phyloP scores from a whole-genome alignment of 2,329 filamentous ascomycete species.

The Phyllosticta paracitricarpa region DNA sequence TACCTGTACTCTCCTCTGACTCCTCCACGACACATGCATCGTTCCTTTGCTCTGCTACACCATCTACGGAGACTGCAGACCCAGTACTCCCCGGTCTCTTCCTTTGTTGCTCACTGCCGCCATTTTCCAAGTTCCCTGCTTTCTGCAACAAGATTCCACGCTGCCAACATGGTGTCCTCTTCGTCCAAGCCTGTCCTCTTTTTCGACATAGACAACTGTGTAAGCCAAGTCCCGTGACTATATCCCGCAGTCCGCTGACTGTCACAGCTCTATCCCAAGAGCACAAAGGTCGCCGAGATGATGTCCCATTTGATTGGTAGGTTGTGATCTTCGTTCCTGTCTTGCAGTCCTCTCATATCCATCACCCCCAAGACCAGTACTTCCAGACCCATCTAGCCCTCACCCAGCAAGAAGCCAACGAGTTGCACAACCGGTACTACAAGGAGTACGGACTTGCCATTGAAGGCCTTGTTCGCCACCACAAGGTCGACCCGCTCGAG shows the following conservation, averaged over 20 bases:
- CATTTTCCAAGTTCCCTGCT: not conserved
- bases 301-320: slow-evolving; percentile 72
- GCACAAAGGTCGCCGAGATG: slow-evolving; percentile 72
- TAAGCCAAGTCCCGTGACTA: slow-evolving; percentile 28
- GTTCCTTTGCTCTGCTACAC: not conserved
- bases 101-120: not conserved
- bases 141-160: not conserved
- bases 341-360: slow-evolving; percentile 40
- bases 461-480: slow-evolving; percentile 84
- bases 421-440: slow-evolving; percentile 87
- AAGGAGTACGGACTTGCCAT: slow-evolving; percentile 94
- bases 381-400: slow-evolving; percentile 63
- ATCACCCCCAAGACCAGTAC: slow-evolving; percentile 48
- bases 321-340: slow-evolving; percentile 3
- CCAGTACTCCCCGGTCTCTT: not conserved
- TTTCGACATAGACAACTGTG: slow-evolving; percentile 98
- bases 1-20: not conserved
- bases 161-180: slow-evolving; percentile 19
- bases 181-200: slow-evolving; percentile 48
- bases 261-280: slow-evolving; percentile 67
- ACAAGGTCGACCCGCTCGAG: slow-evolving; percentile 88
- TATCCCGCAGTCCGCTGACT: not conserved
- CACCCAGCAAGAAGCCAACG: slow-evolving; percentile 65
- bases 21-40: not conserved
- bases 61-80: not conserved